These are phyloP conservation scores for Tulasnella sp. DNA, from an alignment of 768 basidiomycete species.

Conservation along the genomic window DNA sequence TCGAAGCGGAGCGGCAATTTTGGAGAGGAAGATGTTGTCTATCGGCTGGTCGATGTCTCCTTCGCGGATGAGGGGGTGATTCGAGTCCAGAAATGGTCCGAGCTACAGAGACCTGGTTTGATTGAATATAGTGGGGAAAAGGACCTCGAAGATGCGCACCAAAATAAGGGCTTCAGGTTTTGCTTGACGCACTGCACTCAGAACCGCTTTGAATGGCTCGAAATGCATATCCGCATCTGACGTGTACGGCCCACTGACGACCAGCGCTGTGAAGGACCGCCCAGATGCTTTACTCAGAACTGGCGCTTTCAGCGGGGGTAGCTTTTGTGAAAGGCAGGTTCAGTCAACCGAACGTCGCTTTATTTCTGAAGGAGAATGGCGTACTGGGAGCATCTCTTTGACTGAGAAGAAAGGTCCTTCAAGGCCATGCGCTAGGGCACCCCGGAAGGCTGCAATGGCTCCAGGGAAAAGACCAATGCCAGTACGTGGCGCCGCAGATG, in stretches of 20 bases:
- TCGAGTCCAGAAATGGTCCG: slow-evolving; percentile 81
- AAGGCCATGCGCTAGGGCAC: slow-evolving; percentile 55
- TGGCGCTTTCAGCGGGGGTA: slow-evolving; percentile 43
- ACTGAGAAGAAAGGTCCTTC: slow-evolving; percentile 81
- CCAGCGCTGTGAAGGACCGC: slow-evolving; percentile 46
- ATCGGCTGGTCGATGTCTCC: slow-evolving; percentile 65
- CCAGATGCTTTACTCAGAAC: neutral
- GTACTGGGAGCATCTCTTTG: slow-evolving; percentile 67
- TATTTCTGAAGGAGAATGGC: slow-evolving; percentile 22
- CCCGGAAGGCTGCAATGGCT: slow-evolving; percentile 72
- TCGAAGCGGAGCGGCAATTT: slow-evolving; percentile 47
- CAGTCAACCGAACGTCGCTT: neutral
- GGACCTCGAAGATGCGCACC: slow-evolving; percentile 32
- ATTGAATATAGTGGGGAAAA: neutral
- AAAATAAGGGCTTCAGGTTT: slow-evolving; percentile 72
- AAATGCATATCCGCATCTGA: slow-evolving; percentile 64
- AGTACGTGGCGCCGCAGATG: slow-evolving; percentile 26
- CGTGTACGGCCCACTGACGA: slow-evolving; percentile 84
- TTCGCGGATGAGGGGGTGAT: slow-evolving; percentile 58
- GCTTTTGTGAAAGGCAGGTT: slow-evolving; percentile 30
- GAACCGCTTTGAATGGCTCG: slow-evolving; percentile 53
- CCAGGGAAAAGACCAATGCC: slow-evolving; percentile 80
- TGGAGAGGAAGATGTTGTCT: slow-evolving; percentile 50
- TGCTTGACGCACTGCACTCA: slow-evolving; percentile 46
- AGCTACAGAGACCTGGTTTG: slow-evolving; percentile 37